These are phyloP conservation scores for Amaranthus cruentus DNA, from an alignment of 148 eudicot genomes.

Conservation along the genomic window DNA sequence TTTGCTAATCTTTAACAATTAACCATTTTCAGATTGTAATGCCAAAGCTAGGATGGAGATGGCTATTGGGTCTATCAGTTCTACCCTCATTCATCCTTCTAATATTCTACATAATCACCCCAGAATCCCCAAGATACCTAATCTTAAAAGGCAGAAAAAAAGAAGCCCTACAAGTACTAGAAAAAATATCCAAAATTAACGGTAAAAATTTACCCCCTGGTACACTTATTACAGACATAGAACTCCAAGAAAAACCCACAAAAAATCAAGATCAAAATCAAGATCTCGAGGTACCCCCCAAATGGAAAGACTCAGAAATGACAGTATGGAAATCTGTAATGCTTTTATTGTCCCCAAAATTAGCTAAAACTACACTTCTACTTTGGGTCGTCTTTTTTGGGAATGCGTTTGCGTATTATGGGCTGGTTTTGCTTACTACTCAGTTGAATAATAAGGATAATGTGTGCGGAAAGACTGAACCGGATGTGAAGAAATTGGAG, in stretches of 20 bases:
- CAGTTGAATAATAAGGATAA: constrained; percentile 50
- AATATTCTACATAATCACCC: constrained; percentile 15
- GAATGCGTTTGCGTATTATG: constrained; percentile 74
- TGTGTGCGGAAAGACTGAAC: constrained; percentile 38
- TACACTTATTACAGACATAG: constrained; percentile 15
- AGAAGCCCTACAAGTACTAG: constrained; percentile 13
- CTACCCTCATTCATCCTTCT: constrained; percentile 17
- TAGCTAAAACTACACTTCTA: constrained; percentile 51
- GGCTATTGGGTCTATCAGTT: constrained; percentile 21
- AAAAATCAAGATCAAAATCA: not conserved
- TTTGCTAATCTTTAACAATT: not conserved
- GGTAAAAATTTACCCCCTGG: constrained; percentile 20
- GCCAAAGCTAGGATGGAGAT: constrained; percentile 28
- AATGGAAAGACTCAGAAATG: constrained; percentile 22
- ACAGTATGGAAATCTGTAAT: constrained; percentile 24
- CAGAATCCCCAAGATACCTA: constrained; percentile 23
- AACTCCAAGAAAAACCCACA: not conserved
- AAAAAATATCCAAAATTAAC: constrained; percentile 10
- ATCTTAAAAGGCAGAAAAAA: constrained; percentile 20
- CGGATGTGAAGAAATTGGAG: constrained; percentile 9
- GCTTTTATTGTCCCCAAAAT: constrained; percentile 49
- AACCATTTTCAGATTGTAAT: constrained; percentile 6
- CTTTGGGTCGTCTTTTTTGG: constrained; percentile 75
- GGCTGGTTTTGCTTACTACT: constrained; percentile 74
- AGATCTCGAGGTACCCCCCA: constrained; percentile 14